These are phyloP conservation scores for Coniosporium tulheliwenetii DNA, from an alignment of 2,329 filamentous ascomycete genomes.

Conservation along the genomic window DNA sequence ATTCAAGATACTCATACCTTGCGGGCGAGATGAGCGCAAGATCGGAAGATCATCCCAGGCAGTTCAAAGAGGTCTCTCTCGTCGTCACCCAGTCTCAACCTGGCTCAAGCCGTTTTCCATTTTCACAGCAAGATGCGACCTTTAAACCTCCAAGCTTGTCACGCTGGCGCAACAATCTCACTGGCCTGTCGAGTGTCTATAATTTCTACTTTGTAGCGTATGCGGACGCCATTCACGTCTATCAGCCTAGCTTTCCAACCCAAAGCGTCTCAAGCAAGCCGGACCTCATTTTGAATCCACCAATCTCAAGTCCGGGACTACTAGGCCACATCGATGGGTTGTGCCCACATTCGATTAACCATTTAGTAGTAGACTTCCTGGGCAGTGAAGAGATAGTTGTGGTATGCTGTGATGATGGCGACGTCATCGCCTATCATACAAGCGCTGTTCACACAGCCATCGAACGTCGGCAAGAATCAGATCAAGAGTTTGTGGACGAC, in stretches of 20 bases:
- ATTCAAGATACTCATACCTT: no score
- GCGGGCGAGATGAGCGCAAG: no score
- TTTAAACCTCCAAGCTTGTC: not conserved
- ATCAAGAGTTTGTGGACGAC: conserved; percentile 11
- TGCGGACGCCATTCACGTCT: conserved; percentile 22
- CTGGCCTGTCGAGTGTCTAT: conserved; percentile 26
- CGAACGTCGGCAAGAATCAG: conserved; percentile 14
- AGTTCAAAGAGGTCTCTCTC: no score
- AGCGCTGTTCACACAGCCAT: conserved; percentile 18
- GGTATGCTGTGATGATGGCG: conserved; percentile 41
- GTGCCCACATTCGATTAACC: conserved; percentile 28
- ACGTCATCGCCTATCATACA: conserved; percentile 28
- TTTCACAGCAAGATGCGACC: not conserved
- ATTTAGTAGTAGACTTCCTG: conserved; percentile 25
- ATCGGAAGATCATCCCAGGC: no score
- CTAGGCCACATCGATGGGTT: conserved; percentile 18
- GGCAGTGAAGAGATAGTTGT: conserved; percentile 32
- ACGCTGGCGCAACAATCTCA: conserved; percentile 11
- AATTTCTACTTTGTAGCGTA: conserved; percentile 35
- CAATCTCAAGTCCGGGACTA: conserved; percentile 14
- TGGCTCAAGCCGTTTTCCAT: not conserved
- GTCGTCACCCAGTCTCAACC: no score
- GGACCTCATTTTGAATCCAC: conserved; percentile 21
- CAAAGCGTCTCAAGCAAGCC: conserved; percentile 21
- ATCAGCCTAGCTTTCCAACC: conserved; percentile 25